Evolutionary conservation across 2,329 filamentous ascomycete genomes (phyloP), one percentile per base, ranked within the genome.

Genomic region (Tolypocladium sp.): DNA sequence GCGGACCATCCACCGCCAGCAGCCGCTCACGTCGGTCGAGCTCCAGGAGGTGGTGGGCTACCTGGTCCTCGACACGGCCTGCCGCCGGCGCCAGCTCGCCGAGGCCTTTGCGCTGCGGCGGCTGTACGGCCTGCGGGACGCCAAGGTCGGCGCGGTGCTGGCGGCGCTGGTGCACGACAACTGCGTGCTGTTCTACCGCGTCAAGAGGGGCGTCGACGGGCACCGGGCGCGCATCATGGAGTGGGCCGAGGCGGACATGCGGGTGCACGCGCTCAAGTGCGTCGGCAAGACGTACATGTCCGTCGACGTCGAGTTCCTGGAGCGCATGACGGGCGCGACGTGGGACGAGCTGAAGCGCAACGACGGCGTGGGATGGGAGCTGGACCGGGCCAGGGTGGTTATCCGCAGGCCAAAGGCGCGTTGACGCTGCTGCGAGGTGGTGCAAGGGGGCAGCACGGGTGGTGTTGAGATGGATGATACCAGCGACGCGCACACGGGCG

Each of bases 51-150:
- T 95, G 57, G 84, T 86, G 2, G 83, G 85, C 38, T 96, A 96
- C 68, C 80, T 91, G 33, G 85, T 97, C 55, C 82, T 99, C 33
- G 94, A 99, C 74, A 83, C 92, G 46, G 92, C 92, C 7, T 97
- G 94, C 70, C 86, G 94, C 30, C 86, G 92, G 64, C 81, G 83
- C 15, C 85, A 96, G 64, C 76, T 96, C 33, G 80, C 82, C 2
- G 85, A 88, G 58, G 94, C 93, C 1, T 91, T 88, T 68, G 78
- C 82, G 3, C 76, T 92, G 58, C 83, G 86, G 58, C 76, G 82
- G 57, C 71, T 75, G 30, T 89, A 89, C 71, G 72, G 72, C 9
- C 81, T 92, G 59, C 77, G 77, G 54, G 90, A 91, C 68, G 70
- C 79, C n/a, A 83, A 86, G 57, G 79, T 97, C 1, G 86, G 91